Percentiles rank a stretch among this genome's conserved stretches.
phyloP scores from a whole-genome alignment of 179 eudicot species.

The Carnegiea gigantea region DNA sequence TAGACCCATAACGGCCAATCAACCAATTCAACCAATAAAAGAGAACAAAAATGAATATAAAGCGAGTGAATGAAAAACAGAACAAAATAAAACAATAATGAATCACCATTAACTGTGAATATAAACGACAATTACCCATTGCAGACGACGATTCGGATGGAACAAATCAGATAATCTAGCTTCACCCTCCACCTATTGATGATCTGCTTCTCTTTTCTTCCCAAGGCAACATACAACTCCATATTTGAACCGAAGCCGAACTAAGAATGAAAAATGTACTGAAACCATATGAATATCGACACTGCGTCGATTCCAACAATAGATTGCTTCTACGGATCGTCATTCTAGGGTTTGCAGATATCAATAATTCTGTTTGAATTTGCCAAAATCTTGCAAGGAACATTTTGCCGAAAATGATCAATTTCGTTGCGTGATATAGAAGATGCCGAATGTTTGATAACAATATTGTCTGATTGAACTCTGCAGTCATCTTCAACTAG shows the following conservation, averaged over 20 bases:
- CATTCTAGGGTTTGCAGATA: conserved; percentile 3
- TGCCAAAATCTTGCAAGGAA: not conserved
- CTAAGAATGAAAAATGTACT: not conserved
- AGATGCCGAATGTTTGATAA: not conserved
- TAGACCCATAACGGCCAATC: not conserved
- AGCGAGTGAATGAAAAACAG: not conserved
- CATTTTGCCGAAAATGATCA: not conserved
- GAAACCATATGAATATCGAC: not conserved
- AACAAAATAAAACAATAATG: not conserved
- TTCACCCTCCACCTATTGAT: not conserved
- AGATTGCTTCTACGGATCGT: not conserved
- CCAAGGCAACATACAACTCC: conserved; percentile 1
- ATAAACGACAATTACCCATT: not conserved
- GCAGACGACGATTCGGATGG: not conserved
- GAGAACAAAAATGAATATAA: not conserved
- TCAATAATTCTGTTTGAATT: not conserved
- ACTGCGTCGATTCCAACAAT: not conserved
- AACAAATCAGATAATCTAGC: not conserved
- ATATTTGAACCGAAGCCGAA: not conserved
- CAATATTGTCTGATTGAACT: not conserved
- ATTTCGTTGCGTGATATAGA: not conserved
- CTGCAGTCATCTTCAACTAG: not conserved
- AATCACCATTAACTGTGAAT: not conserved
- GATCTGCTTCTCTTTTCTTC: not conserved
- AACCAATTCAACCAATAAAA: not conserved